Evolutionary conservation across 2,329 filamentous ascomycete species (phyloP).

Genomic region (Ceratocystis lukuohia): DNA sequence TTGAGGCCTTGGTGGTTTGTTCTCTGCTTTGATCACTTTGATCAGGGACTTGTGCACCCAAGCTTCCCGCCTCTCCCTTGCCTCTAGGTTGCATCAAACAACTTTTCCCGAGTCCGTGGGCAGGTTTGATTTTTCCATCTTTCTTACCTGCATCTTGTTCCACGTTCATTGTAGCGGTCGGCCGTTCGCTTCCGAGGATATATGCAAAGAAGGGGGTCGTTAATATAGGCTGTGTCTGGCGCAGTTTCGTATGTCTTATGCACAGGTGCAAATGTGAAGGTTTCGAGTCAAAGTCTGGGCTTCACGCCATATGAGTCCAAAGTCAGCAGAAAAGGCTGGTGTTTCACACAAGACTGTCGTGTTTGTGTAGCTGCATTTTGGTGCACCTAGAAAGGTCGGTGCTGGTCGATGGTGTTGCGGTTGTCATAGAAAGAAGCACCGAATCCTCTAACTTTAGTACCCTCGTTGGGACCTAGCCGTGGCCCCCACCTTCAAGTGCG

Average conservation of each 20-base stretch:
- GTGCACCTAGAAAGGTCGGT: not conserved
- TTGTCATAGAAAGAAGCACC: conserved; percentile 2
- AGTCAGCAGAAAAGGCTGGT: not conserved
- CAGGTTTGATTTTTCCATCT: not conserved
- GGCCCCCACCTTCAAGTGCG: not conserved
- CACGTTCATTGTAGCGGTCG: conserved; percentile 12
- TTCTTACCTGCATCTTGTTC: conserved; percentile 11
- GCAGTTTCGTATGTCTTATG: not conserved
- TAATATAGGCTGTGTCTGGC: not conserved
- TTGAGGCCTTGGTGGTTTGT: not conserved
- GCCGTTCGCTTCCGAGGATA: conserved; percentile 1
- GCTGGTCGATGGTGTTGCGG: not conserved
- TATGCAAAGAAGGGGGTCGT: not conserved
- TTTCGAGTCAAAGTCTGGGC: not conserved
- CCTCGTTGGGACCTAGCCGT: not conserved
- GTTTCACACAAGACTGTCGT: not conserved
- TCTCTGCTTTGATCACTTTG: not conserved
- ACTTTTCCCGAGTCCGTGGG: not conserved
- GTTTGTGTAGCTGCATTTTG: not conserved
- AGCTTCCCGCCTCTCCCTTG: not conserved
- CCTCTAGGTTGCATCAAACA: not conserved
- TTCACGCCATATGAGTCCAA: not conserved
- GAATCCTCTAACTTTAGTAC: not conserved
- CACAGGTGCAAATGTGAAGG: not conserved
- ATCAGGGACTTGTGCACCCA: not conserved